Evolutionary conservation across 345 rosid species (phyloP), one percentile per base, ranked within the genome.

Genomic region (Orychophragmus violaceus): DNA sequence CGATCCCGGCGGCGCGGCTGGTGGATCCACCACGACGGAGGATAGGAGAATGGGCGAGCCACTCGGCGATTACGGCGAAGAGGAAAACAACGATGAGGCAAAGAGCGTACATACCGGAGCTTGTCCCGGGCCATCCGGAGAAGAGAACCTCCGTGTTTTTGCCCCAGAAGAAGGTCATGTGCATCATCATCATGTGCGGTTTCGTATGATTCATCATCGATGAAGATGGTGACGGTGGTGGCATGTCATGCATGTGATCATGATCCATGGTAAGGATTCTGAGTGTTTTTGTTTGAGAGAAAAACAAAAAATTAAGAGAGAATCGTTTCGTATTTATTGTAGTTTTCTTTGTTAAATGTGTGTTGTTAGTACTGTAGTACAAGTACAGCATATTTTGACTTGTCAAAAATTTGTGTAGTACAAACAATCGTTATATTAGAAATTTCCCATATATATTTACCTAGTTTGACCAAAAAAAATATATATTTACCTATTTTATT

Each of bases 151-250:
- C 58, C 3, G 89, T 69, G 45, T 83, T 58, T 30, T 70, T 81
- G 3, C 94, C 87, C 96, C 94, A 89, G 58, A 71, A 89, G 74
- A 90, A 90, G 49, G 89, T 74, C 89, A 86, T 84, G 77, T 81
- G 89, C 91, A 69, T 82, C 85, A 74, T 74, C 82, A 39, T 75
- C 68, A 29, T 51, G 59, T 63, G 80, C 8, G 49, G 78, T 68
- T 51, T 59, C 0, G 77, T 58, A 19, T 59, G 42, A 30, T 66
- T 46, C 45, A 23, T 42, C 68, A 56, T 70, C 13, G 76, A 56
- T 42, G 58, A 62, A 48, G 66, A 64, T 71, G 74, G 8, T 16
- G 76, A 35, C 48, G 70, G 66, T 65, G 67, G 76, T 50, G 61
- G 67, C 81, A 78, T 76, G 49, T 50, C 51, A 32, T 75, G 77